Percentiles rank a stretch among this genome's conserved stretches.
phyloP scores from a whole-genome alignment of 441 rosid genomes.

The Gossypium lobatum region DNA sequence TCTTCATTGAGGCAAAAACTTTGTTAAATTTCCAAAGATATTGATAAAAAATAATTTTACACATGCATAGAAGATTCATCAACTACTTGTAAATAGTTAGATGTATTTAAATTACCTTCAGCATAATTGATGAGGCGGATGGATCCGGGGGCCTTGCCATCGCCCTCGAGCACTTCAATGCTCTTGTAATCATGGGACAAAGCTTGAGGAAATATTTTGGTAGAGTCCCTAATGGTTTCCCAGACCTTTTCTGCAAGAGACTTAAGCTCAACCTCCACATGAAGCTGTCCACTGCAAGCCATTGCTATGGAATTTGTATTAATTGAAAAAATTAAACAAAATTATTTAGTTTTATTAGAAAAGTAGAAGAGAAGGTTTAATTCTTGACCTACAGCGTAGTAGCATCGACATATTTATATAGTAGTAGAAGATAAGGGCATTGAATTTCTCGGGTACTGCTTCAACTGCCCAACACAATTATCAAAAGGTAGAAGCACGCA shows the following conservation, averaged over 20 bases:
- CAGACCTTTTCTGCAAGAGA: conserved; percentile 60
- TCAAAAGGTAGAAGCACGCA: neutral
- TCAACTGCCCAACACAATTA: conserved; percentile 24
- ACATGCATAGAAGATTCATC: neutral
- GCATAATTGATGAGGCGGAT: conserved; percentile 59
- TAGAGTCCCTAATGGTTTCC: conserved; percentile 54
- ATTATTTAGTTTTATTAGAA: neutral
- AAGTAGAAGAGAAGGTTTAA: neutral
- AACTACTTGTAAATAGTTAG: neutral
- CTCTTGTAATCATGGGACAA: conserved; percentile 73
- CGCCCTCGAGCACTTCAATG: conserved; percentile 74
- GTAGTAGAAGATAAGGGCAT: conserved; percentile 17
- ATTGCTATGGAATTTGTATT: conserved; percentile 19
- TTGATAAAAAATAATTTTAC: neutral
- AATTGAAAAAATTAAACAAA: neutral
- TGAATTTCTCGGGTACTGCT: conserved; percentile 19
- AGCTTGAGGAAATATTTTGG: conserved; percentile 52
- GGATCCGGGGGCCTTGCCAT: conserved; percentile 75
- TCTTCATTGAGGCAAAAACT: neutral
- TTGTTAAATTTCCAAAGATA: neutral
- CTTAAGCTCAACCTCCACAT: conserved; percentile 68
- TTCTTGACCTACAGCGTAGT: neutral
- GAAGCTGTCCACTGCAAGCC: conserved; percentile 56
- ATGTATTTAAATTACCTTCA: conserved; percentile 33
- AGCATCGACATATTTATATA: conserved; percentile 11